Conservation (phyloP, 768 basidiomycete species). For the Suillus subalutaceus region DNA sequence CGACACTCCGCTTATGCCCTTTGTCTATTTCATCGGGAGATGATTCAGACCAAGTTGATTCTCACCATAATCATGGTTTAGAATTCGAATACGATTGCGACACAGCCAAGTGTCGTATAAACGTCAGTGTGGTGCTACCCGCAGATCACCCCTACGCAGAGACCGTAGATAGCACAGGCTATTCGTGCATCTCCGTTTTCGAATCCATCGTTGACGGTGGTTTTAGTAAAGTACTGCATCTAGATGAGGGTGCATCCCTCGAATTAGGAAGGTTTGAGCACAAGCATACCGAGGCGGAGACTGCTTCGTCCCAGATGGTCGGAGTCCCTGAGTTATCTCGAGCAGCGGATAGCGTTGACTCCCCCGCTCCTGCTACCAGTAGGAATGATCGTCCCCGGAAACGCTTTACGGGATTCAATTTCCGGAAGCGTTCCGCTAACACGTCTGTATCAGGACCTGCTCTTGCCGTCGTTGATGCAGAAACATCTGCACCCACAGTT, state of each 20-base stretch:
- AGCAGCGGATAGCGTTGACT: constrained; percentile 17
- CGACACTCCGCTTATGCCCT: constrained; percentile 78
- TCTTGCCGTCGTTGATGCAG: constrained; percentile 76
- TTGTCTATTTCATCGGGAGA: constrained; percentile 50
- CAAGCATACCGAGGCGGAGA: constrained; percentile 19
- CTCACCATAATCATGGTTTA: constrained; percentile 70
- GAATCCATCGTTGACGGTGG: constrained; percentile 73
- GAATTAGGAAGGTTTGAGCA: constrained; percentile 80
- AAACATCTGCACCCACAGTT: constrained; percentile 38
- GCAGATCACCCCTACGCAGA: constrained; percentile 60
- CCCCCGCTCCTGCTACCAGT: constrained; percentile 17
- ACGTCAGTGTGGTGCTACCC: constrained; percentile 74
- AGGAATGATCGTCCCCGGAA: constrained; percentile 39
- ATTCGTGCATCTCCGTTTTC: constrained; percentile 40
- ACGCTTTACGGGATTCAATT: constrained; percentile 69
- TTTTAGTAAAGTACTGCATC: constrained; percentile 71
- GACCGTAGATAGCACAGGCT: constrained; percentile 37
- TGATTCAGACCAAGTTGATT: constrained; percentile 46
- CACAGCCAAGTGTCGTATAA: constrained; percentile 80
- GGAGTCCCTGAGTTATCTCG: constrained; percentile 8
- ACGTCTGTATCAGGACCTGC: constrained; percentile 74
- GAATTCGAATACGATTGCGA: constrained; percentile 95
- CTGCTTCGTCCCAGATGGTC: constrained; percentile 24
- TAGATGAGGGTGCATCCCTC: constrained; percentile 78
- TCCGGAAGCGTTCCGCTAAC: constrained; percentile 58